These are phyloP conservation scores for Didymella exigua DNA, from an alignment of 2,329 filamentous ascomycete genomes.

Conservation along the genomic window DNA sequence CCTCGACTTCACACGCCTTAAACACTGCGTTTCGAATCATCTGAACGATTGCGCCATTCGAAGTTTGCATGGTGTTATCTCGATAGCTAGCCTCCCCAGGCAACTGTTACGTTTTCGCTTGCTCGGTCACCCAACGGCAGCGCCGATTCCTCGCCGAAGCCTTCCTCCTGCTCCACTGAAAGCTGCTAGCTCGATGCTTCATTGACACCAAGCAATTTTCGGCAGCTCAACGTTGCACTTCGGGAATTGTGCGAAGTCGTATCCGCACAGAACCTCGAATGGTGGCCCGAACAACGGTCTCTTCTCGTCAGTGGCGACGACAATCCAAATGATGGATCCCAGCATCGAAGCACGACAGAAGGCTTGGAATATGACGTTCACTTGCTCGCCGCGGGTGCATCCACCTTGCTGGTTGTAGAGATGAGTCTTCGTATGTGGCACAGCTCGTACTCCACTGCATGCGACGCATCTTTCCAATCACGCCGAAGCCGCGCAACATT, in stretches of 20 bases:
- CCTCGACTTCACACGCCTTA: slow-evolving; percentile 1
- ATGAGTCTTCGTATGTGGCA: background rate
- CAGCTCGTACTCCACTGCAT: background rate
- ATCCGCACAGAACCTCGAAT: too few relatives aligned
- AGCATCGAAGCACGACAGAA: background rate
- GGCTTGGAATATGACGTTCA: background rate
- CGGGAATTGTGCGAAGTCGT: background rate
- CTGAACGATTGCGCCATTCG: slow-evolving; percentile 15
- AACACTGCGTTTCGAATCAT: background rate
- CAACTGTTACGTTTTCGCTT: slow-evolving; percentile 14
- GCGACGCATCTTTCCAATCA: background rate
- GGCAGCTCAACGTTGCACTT: background rate
- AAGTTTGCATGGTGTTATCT: slow-evolving; percentile 12
- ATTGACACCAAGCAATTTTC: slow-evolving; percentile 5
- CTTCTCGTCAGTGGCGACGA: background rate
- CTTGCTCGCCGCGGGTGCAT: background rate
- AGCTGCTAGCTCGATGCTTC: slow-evolving; percentile 11
- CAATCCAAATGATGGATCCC: background rate
- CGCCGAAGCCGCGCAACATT: background rate
- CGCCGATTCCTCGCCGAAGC: slow-evolving; percentile 1
- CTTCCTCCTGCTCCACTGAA: slow-evolving; percentile 3
- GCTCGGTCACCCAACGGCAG: slow-evolving; percentile 3
- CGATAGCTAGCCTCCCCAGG: slow-evolving; percentile 2
- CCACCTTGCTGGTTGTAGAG: background rate
- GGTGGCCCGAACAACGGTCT: background rate